Evolutionary conservation across 2,329 filamentous ascomycete genomes (phyloP).

Genomic region (Lasiodiplodia hormozganensis): DNA sequence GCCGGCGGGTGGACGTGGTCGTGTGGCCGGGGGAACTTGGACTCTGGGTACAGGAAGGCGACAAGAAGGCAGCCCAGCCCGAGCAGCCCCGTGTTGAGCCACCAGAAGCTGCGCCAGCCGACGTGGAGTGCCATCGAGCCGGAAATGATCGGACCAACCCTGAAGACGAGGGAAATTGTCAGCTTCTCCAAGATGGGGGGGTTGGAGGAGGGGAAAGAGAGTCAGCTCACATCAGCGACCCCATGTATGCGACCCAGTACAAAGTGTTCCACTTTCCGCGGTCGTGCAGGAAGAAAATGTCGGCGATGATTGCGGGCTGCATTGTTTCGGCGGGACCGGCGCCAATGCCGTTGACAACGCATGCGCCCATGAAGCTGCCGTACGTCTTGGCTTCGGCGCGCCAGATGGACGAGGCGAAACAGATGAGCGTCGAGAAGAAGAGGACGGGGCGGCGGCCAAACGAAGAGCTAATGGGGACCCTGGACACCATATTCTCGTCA

Average conservation of each 20-base stretch:
- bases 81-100: constrained; percentile 66
- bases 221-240: constrained; percentile 61
- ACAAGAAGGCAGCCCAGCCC: constrained; percentile 58
- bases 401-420: constrained; percentile 63
- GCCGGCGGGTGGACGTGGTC: constrained; percentile 34
- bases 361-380: constrained; percentile 69
- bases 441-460: constrained; percentile 63
- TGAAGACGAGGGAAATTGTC: not conserved
- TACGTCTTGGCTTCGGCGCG: constrained; percentile 65
- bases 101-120: constrained; percentile 70
- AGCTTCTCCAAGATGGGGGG: not conserved
- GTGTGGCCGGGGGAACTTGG: constrained; percentile 62
- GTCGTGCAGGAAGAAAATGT: constrained; percentile 70
- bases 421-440: constrained; percentile 60
- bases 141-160: constrained; percentile 63
- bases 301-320: constrained; percentile 68
- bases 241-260: constrained; percentile 70
- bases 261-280: constrained; percentile 67
- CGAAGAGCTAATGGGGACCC: constrained; percentile 62
- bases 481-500: constrained; percentile 34
- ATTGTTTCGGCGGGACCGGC: constrained; percentile 69
- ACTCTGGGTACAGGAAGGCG: constrained; percentile 69
- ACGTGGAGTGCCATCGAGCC: constrained; percentile 66
- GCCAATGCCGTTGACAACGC: constrained; percentile 66
- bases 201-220: not conserved